Conservation (phyloP, 345 rosid genomes). For the Carallia pectinifolia region DNA sequence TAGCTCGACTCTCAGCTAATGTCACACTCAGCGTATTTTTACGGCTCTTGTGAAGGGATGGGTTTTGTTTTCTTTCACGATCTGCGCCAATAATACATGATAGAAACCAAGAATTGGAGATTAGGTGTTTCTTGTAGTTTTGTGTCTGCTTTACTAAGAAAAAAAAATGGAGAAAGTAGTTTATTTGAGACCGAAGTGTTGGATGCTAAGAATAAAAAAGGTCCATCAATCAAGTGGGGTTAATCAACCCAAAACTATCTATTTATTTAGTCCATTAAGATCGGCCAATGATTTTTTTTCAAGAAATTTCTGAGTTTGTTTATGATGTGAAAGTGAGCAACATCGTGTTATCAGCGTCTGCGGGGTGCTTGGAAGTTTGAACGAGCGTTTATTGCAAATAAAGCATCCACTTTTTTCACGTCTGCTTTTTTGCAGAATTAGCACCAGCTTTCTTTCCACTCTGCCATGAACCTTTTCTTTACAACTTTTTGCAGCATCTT, state of each 20-base stretch:
- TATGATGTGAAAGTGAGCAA: background rate
- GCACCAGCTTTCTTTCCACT: background rate
- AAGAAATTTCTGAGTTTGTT: background rate
- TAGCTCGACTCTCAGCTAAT: conserved; percentile 21
- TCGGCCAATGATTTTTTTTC: background rate
- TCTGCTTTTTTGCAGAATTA: conserved; percentile 12
- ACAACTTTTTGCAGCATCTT: background rate
- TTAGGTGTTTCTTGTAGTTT: conserved; percentile 10
- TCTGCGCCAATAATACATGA: conserved; percentile 12
- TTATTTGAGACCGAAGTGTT: background rate
- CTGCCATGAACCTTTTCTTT: background rate
- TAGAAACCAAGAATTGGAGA: conserved; percentile 12
- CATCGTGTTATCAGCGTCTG: conserved; percentile 3
- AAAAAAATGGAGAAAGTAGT: background rate
- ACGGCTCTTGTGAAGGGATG: conserved; percentile 13
- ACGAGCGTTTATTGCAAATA: background rate
- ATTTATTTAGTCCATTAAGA: no score
- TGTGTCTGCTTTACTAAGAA: background rate
- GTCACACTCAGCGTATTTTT: conserved; percentile 19
- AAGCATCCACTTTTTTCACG: conserved; percentile 15
- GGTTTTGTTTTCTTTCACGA: conserved; percentile 1
- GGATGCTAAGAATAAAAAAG: background rate
- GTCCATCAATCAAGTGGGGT: background rate
- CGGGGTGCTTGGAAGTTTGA: background rate
- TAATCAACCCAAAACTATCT: background rate